Base-by-base conservation (phyloP, 2,329 filamentous ascomycete species). In the Ambrosiella xylebori region DNA sequence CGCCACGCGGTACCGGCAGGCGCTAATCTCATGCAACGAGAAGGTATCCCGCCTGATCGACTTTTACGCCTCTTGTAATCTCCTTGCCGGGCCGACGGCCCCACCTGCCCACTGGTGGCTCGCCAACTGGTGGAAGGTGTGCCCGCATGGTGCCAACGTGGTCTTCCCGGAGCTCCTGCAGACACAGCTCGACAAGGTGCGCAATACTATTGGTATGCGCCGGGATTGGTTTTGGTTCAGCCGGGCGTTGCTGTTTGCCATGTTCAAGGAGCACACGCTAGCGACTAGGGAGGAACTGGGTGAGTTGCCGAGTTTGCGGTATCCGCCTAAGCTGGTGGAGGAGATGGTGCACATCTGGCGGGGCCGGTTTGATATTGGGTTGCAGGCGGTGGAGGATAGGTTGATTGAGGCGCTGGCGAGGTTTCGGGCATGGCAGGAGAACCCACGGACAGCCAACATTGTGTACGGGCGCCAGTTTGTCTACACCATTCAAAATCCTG, bases 71-170 rank as follows among this genome's bases (percentile, higher is more conserved):
- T 19, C 40, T n/a, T 58, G 57, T 15, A 40, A 27, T 7, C 50
- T 58, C 7, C 49, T 58, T 2, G n/a, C 47, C 49, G 39, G 41
- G 7, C 36, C 39, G 37, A 17, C 12, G n/a, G 13, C 19, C 38
- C n/a, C 6, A 4, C 35, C 50, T 8, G 51, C 37, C 13, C 19
- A 58, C 37, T 58, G 57, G 57, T 51, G 49, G 19, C 27, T 58
- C 15, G 38, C 57, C 35, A 52, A 38, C n/a, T 58, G 57, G 57
- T 58, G 57, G 57, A 45, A 38, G 39, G 40, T 58, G 27, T 50
- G 49, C 5, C 57, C 44, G 15, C 47, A 41, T 49, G 51, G 57
- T 9, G 51, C 51, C 38, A 54, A 58, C 50, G 49, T 58, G 7
- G 40, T 27, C 11, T 58, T 40, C 47, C 57, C 57, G 13, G 38